Evolutionary conservation across 495 filamentous ascomycete genomes (phyloP).

Genomic region (Neurospora sp.): DNA sequence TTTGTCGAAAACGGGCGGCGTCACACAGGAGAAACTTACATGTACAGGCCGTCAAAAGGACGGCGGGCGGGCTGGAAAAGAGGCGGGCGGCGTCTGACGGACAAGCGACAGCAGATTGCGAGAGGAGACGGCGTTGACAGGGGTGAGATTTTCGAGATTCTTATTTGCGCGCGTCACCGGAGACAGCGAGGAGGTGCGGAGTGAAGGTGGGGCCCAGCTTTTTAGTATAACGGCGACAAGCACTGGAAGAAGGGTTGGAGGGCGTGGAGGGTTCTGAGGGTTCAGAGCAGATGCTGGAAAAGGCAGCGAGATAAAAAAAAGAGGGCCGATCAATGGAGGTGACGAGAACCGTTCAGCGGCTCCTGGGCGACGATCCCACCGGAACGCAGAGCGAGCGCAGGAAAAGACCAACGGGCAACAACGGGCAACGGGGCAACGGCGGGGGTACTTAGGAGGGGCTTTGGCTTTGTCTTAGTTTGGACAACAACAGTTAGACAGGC

Average conservation of each 20-base stretch:
- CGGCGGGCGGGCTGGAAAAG: background rate
- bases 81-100: slow-evolving; percentile 5
- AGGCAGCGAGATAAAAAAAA: background rate
- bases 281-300: background rate
- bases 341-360: background rate
- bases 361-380: background rate
- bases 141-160: slow-evolving; percentile 9
- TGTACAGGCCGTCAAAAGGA: background rate
- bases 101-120: slow-evolving; percentile 4
- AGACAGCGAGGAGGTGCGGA: slow-evolving; percentile 3
- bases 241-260: background rate
- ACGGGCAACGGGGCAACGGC: background rate
- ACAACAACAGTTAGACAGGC: background rate
- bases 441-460: background rate
- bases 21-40: background rate
- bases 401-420: background rate
- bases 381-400: background rate
- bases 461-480: background rate
- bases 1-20: background rate
- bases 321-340: background rate
- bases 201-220: slow-evolving; percentile 6
- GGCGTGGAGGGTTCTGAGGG: background rate
- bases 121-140: slow-evolving; percentile 8
- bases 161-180: slow-evolving; percentile 17
- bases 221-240: background rate